Conservation (phyloP, 2,329 filamentous ascomycete genomes). For the Colletotrichum chrysophilum region DNA sequence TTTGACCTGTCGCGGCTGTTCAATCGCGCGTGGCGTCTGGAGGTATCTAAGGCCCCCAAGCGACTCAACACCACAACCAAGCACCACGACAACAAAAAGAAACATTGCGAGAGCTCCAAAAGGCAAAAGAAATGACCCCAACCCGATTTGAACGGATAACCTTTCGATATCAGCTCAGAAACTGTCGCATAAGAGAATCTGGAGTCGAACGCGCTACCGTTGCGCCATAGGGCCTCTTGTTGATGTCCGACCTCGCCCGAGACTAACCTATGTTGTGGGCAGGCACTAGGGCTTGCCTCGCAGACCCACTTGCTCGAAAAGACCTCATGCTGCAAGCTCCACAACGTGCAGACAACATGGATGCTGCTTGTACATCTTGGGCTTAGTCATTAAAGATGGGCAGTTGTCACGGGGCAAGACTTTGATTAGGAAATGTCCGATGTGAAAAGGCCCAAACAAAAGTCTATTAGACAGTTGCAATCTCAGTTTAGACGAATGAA, state of each 20-base stretch:
- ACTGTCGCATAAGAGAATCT: background rate
- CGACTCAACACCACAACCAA: background rate
- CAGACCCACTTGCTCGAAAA: background rate
- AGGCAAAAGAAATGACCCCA: background rate
- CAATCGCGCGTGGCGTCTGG: background rate
- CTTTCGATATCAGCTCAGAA: background rate
- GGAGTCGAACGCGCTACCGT: background rate
- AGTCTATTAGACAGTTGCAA: background rate
- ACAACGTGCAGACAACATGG: background rate
- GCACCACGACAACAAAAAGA: background rate
- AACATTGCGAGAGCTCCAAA: background rate
- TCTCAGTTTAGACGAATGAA: background rate
- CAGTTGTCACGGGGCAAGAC: background rate
- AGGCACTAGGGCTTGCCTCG: background rate
- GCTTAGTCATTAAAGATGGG: background rate
- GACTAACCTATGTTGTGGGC: background rate
- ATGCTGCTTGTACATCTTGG: background rate
- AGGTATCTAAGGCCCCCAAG: background rate
- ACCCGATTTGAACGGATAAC: background rate
- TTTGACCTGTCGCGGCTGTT: background rate
- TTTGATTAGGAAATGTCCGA: background rate
- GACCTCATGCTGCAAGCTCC: background rate
- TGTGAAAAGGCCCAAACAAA: background rate
- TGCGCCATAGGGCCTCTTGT: background rate
- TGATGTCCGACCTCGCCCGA: background rate